Evolutionary conservation across 2,329 filamentous ascomycete species (phyloP), one percentile per base, ranked within the genome.

Genomic region (Trichoderma gracile): DNA sequence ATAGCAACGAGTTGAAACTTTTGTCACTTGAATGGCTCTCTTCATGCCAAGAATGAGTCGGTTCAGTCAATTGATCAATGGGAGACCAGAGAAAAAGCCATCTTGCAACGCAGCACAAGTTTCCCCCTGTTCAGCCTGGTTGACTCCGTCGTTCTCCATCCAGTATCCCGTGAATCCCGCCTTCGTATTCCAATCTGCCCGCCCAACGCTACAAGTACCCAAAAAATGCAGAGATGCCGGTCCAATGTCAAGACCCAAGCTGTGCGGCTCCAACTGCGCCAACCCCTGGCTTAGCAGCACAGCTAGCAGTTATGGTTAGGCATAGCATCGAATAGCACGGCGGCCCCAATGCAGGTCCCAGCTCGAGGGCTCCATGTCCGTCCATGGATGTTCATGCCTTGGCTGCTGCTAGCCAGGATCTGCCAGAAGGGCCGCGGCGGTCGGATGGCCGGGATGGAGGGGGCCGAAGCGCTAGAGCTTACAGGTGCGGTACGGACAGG

Each of bases 381-480:
- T 43, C 19, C 30, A 30, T 30, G 30, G 30, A 30, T 30, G 30
- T 14, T 38, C 27, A 30, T 30, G 27, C 27, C 27, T 25, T 30
- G 27, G 33, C 33, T 38, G 33, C 33, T 38, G 33, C 33, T 38
- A 38, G 33, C 33, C 33, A 61, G 49, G 38, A 42, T 50, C 46
- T n/a, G 15, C 21, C 33, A 40, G 47, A 53, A 53, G 47, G 58
- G 23, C 38, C 49, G 57, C 57, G 30, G 57, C 47, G 55, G 57
- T 61, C 57, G 58, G 58, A 61, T 53, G 58, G 47, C 58, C 58
- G 58, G 57, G 43, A 52, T 23, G 58, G 47, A 61, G 58, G 58
- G 58, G 58, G 33, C 49, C 47, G 58, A 27, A 19, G 58, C 58
- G 58, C 58, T 61, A 61, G 58, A 53, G 58, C 58, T 53, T 61